Percentiles rank a stretch among this genome's conserved stretches.
These are phyloP conservation scores for Golubevia pallescens DNA, from an alignment of 1,284 basidiomycete genomes.

Conservation along the genomic window DNA sequence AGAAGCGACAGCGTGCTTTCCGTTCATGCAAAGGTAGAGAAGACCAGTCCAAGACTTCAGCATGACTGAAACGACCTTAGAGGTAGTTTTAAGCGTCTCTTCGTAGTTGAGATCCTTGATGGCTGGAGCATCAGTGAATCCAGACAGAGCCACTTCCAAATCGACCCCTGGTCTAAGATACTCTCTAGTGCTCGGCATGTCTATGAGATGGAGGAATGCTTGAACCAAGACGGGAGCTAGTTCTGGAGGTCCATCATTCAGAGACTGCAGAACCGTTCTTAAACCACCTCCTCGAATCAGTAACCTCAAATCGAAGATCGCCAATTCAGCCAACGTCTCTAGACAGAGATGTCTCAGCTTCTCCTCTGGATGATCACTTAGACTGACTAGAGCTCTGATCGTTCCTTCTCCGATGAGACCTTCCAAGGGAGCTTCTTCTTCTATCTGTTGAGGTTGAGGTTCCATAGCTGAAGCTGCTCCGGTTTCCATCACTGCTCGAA, in stretches of 20 bases:
- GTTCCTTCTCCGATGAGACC: conserved; percentile 56
- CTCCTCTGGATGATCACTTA: conserved; percentile 91
- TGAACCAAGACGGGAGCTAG: conserved; percentile 82
- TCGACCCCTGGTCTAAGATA: conserved; percentile 84
- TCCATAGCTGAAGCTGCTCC: conserved; percentile 62
- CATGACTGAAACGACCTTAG: conserved; percentile 81
- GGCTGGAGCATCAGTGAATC: conserved; percentile 88
- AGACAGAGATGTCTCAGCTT: conserved; percentile 82
- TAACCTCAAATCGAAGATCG: conserved; percentile 82
- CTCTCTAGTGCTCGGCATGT: conserved; percentile 80
- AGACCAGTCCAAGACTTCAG: conserved; percentile 91
- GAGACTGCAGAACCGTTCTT: conserved; percentile 81
- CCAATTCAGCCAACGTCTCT: conserved; percentile 89
- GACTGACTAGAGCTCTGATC: conserved; percentile 78
- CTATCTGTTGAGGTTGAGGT: conserved; percentile 18
- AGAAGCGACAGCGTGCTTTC: conserved; percentile 81
- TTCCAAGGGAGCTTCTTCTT: conserved; percentile 66
- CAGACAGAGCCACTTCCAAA: conserved; percentile 85
- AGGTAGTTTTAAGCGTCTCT: conserved; percentile 74
- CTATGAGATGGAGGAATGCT: conserved; percentile 82
- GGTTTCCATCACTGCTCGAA: conserved; percentile 81
- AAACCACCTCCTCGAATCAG: conserved; percentile 83
- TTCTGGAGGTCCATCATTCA: conserved; percentile 86
- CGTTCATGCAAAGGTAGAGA: conserved; percentile 91
- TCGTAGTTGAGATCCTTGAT: conserved; percentile 69